A percentile compares a stretch with the other conserved stretches of the same genome.
Evolutionary conservation across 441 rosid genomes (phyloP).

Genomic region (Corymbia calophylla): DNA sequence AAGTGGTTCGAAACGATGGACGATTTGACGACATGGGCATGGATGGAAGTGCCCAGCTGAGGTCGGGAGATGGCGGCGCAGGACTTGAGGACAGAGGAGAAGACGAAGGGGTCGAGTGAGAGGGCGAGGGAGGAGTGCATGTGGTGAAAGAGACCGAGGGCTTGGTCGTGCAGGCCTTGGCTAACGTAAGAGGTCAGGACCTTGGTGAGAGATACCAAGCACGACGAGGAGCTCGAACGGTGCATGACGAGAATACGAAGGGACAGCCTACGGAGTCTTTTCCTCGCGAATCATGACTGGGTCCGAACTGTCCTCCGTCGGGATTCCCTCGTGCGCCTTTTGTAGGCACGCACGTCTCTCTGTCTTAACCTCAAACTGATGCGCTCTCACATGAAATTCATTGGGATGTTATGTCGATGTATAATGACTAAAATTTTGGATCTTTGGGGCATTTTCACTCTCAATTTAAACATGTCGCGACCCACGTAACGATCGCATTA

Average conservation of each 20-base stretch:
- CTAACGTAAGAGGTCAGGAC: constrained; percentile 38
- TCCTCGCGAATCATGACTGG: not conserved
- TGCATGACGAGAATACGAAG: not conserved
- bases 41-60: constrained; percentile 33
- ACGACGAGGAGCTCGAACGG: constrained; percentile 13
- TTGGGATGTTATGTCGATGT: not conserved
- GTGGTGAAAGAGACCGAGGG: constrained; percentile 40
- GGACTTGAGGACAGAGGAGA: constrained; percentile 52
- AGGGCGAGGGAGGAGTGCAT: constrained; percentile 41
- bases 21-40: constrained; percentile 32
- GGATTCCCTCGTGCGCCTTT: not conserved
- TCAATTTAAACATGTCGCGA: not conserved
- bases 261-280: not conserved
- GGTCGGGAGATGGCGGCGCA: constrained; percentile 40
- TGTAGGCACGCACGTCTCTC: not conserved
- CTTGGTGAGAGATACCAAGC: constrained; percentile 45
- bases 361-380: not conserved
- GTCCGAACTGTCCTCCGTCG: not conserved
- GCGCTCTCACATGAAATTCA: not conserved
- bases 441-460: not conserved
- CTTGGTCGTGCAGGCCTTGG: constrained; percentile 36
- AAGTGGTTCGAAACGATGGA: constrained; percentile 35
- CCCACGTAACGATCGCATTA: not conserved
- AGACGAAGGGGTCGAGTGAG: constrained; percentile 50
- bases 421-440: not conserved